Conservation (phyloP, 2,329 filamentous ascomycete species). For the Colletotrichum spinosum region DNA sequence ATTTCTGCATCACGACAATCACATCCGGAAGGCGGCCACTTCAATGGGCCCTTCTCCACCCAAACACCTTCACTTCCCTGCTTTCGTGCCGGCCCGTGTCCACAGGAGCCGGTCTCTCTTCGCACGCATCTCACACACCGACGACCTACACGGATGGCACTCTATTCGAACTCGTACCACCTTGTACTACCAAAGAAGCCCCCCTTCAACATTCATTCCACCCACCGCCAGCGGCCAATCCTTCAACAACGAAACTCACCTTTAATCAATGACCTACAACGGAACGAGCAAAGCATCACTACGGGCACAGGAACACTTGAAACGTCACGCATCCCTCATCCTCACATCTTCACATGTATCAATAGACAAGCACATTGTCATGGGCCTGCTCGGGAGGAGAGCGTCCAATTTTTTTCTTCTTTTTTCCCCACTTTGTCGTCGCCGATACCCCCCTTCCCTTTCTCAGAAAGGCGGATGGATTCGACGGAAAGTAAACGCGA, state of each 20-base stretch:
- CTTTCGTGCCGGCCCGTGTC: slow-evolving; percentile 35
- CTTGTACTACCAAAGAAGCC: slow-evolving; percentile 23
- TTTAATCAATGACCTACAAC: slow-evolving; percentile 37
- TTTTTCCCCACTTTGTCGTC: slow-evolving; percentile 35
- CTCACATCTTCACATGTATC: slow-evolving; percentile 14
- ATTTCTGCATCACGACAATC: slow-evolving; percentile 9
- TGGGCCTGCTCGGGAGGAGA: background rate
- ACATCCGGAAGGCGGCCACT: background rate
- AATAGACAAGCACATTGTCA: slow-evolving; percentile 27
- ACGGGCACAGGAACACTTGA: slow-evolving; percentile 28
- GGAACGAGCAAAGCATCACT: slow-evolving; percentile 35
- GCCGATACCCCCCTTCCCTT: slow-evolving; percentile 38
- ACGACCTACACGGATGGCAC: slow-evolving; percentile 9
- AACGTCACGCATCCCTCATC: slow-evolving; percentile 17
- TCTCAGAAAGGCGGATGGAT: slow-evolving; percentile 36
- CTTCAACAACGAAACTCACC: slow-evolving; percentile 7
- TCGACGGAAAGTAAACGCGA: slow-evolving; percentile 34
- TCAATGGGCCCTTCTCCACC: background rate
- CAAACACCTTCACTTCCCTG: background rate
- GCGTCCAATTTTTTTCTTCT: background rate
- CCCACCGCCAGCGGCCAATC: background rate
- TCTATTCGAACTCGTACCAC: slow-evolving; percentile 22
- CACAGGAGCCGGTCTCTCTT: slow-evolving; percentile 33
- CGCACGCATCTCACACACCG: slow-evolving; percentile 19
- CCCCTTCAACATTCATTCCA: slow-evolving; percentile 8